Base-by-base conservation (phyloP, 1,284 basidiomycete species). In the Pseudozyma pruni region DNA sequence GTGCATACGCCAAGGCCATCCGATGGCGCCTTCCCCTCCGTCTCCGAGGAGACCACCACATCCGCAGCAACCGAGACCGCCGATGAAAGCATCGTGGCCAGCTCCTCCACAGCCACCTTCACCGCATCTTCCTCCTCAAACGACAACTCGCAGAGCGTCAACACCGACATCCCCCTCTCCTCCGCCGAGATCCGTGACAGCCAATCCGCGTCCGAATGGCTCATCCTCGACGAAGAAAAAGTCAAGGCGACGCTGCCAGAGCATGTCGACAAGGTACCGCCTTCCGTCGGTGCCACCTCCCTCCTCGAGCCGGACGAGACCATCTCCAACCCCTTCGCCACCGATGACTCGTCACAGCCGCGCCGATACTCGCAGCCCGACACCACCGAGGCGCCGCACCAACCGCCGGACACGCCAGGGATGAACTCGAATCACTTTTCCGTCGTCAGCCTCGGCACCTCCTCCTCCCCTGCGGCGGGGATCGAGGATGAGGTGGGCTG, bases 271-370 rank as follows among this genome's bases (percentile, higher is more conserved):
- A 61, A 58, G 42, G 58, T 78, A 0, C 64, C 74, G 7, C 75
- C 78, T 7, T 79, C 77, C 2, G 57, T 78, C 13, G 78, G 76
- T 16, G 78, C 78, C 3, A 63, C 66, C 8, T 79, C 77, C 2
- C 45, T 80, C 46, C 53, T 79, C 23, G 77, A 80, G 16, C 78
- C 78, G 9, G 64, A 73, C 20, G 63, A 70, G 23, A 74, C 74
- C 20, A 79, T 80, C 35, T 59, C 67, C 19, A 80, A 80, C 37
- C 78, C 78, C 0, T 80, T 80, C 27, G 62, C 72, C 6, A 53
- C 63, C 11, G 35, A 10, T n/a, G 59, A 50, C 11, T 8, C 48
- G 1, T 42, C 59, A 14, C 43, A 52, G 33, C 62, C 55, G 14
- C 42, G 59, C 19, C 49, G 49, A 9, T 66, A 50, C 35, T 59